A percentile compares a stretch with the other conserved stretches of the same genome.
phyloP scores from a whole-genome alignment of 2,329 filamentous ascomycete genomes.

The Biscogniauxia mediterranea region DNA sequence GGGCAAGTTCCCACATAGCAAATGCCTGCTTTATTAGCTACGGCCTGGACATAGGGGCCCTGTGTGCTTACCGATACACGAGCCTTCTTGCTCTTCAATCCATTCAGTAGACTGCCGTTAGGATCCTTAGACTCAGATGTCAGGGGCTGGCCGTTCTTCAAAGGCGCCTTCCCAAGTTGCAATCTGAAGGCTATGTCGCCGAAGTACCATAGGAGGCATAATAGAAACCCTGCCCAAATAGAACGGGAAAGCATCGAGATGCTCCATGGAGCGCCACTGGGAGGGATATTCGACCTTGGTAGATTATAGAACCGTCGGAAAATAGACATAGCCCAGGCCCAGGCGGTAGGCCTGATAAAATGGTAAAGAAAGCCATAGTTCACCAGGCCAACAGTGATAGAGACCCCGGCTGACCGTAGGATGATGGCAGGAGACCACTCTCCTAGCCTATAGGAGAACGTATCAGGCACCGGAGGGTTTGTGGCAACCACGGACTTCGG shows the following conservation, averaged over 20 bases:
- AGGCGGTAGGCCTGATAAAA: slow-evolving; percentile 61
- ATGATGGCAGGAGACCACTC: slow-evolving; percentile 37
- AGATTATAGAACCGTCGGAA: slow-evolving; percentile 74
- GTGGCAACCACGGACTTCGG: slow-evolving; percentile 25
- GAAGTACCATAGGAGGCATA: slow-evolving; percentile 73
- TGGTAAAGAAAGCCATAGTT: slow-evolving; percentile 60
- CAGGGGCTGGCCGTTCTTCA: slow-evolving; percentile 82
- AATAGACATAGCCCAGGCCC: slow-evolving; percentile 68
- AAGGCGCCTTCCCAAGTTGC: slow-evolving; percentile 76
- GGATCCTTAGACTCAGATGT: slow-evolving; percentile 85
- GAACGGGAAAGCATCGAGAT: slow-evolving; percentile 55
- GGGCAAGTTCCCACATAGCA: slow-evolving; percentile 85
- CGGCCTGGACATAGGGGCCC: background rate
- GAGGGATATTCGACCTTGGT: slow-evolving; percentile 66
- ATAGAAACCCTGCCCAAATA: slow-evolving; percentile 60
- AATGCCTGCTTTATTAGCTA: slow-evolving; percentile 55
- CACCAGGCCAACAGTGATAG: slow-evolving; percentile 37
- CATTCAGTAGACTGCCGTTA: slow-evolving; percentile 83
- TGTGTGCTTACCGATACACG: slow-evolving; percentile 60
- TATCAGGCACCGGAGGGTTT: slow-evolving; percentile 7
- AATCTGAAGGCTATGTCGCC: slow-evolving; percentile 75
- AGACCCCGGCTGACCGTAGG: slow-evolving; percentile 27
- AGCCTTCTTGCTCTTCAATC: slow-evolving; percentile 79
- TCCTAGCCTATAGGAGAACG: slow-evolving; percentile 37
- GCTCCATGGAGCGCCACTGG: slow-evolving; percentile 55